phyloP scores from a whole-genome alignment of 768 basidiomycete species.

The Suillus subluteus region DNA sequence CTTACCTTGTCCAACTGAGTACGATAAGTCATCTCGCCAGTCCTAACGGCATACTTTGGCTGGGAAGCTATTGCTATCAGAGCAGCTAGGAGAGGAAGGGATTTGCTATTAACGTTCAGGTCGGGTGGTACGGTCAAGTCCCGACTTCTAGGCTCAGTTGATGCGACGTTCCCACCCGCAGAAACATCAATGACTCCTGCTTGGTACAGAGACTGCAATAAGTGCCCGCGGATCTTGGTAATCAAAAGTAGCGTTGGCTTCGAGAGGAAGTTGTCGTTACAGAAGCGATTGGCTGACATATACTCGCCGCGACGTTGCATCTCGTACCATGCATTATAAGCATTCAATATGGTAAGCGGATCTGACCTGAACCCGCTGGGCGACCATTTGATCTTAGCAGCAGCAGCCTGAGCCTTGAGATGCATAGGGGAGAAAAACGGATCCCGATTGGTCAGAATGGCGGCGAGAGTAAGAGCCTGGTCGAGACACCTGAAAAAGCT shows the following conservation, averaged over 20 bases:
- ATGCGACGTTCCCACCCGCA: slow-evolving; percentile 56
- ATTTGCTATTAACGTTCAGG: slow-evolving; percentile 74
- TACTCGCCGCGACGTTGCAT: slow-evolving; percentile 71
- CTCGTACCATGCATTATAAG: slow-evolving; percentile 82
- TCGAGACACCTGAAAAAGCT: slow-evolving; percentile 93
- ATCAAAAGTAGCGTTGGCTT: slow-evolving; percentile 85
- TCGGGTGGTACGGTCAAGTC: slow-evolving; percentile 58
- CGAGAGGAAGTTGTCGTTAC: slow-evolving; percentile 83
- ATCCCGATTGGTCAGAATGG: slow-evolving; percentile 86
- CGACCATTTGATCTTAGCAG: slow-evolving; percentile 78
- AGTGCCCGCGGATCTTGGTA: slow-evolving; percentile 76
- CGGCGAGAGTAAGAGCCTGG: slow-evolving; percentile 86
- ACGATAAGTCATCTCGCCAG: slow-evolving; percentile 65
- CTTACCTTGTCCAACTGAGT: slow-evolving; percentile 85
- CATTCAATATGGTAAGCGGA: slow-evolving; percentile 74
- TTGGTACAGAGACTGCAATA: slow-evolving; percentile 75
- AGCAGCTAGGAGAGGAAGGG: slow-evolving; percentile 76
- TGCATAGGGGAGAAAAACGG: slow-evolving; percentile 87
- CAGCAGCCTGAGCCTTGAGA: slow-evolving; percentile 69
- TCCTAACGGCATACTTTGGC: slow-evolving; percentile 87
- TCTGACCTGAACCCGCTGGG: slow-evolving; percentile 84
- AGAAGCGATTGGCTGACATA: slow-evolving; percentile 71
- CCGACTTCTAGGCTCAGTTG: slow-evolving; percentile 33
- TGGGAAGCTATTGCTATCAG: slow-evolving; percentile 85
- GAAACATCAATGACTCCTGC: slow-evolving; percentile 85